Conservation (phyloP, 805 yeast species). For the Saccharomycopsis sp. region DNA sequence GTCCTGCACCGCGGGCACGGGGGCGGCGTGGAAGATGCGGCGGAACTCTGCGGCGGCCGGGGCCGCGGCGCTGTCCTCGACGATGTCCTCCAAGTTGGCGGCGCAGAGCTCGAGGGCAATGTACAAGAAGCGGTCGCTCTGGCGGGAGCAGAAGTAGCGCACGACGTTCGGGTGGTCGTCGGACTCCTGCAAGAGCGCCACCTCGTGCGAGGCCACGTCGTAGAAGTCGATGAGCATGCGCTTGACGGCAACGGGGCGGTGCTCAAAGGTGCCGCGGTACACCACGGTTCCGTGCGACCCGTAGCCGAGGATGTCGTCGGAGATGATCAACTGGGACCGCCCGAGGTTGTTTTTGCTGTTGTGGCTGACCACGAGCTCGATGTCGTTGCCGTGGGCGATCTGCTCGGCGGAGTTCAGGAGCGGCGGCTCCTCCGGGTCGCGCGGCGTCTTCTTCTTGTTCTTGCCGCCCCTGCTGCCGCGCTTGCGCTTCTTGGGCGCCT, state of each 20-base stretch:
- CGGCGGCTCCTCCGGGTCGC: slow-evolving; percentile 2
- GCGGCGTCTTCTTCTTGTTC: slow-evolving; percentile 34
- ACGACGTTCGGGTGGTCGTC: slow-evolving; percentile 96
- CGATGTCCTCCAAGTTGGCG: slow-evolving; percentile 80
- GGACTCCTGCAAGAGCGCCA: slow-evolving; percentile 79
- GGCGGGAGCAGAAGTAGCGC: slow-evolving; percentile 88
- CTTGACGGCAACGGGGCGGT: slow-evolving; percentile 92
- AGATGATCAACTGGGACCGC: slow-evolving; percentile 48
- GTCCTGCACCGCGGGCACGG: slow-evolving; percentile 35
- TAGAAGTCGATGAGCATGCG: slow-evolving; percentile 89
- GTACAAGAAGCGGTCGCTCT: slow-evolving; percentile 78
- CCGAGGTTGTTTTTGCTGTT: slow-evolving; percentile 25
- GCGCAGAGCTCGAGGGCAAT: slow-evolving; percentile 90
- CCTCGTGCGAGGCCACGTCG: slow-evolving; percentile 91
- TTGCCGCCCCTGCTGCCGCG: slow-evolving; percentile 85
- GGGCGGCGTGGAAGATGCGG: slow-evolving; percentile 2
- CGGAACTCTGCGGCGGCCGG: slow-evolving; percentile 27
- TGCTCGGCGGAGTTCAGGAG: slow-evolving; percentile 12
- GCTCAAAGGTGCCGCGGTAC: slow-evolving; percentile 81
- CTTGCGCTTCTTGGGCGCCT: slow-evolving; percentile 51
- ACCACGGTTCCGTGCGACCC: slow-evolving; percentile 98
- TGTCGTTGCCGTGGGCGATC: slow-evolving; percentile 14
- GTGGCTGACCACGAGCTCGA: slow-evolving; percentile 23
- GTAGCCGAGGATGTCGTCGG: slow-evolving; percentile 78
- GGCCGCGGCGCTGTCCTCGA: slow-evolving; percentile 46